phyloP scores from a whole-genome alignment of 1,139 yeast species.

The Scheffersomyces stambukii region DNA sequence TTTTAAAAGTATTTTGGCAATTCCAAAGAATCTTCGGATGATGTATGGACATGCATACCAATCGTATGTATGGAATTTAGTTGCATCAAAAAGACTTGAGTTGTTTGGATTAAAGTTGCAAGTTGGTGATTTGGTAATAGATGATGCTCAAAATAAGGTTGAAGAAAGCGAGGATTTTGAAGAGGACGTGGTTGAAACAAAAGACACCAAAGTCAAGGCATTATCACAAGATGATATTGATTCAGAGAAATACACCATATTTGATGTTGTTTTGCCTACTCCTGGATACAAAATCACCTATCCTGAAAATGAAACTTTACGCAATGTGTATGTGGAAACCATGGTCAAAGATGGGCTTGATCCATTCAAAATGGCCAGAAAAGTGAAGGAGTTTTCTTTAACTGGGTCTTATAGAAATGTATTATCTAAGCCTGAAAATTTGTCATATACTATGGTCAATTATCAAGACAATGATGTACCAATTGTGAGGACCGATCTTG shows the following conservation, averaged over 20 bases:
- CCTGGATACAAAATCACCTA: slow-evolving; percentile 90
- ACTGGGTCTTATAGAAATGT: slow-evolving; percentile 85
- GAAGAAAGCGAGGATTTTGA: slow-evolving; percentile 48
- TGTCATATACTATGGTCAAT: slow-evolving; percentile 61
- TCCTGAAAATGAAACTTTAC: slow-evolving; percentile 64
- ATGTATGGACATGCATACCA: slow-evolving; percentile 99
- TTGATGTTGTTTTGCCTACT: slow-evolving; percentile 85
- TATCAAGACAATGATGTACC: slow-evolving; percentile 66
- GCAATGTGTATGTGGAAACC: slow-evolving; percentile 59
- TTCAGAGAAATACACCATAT: slow-evolving; percentile 57
- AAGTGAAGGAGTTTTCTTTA: slow-evolving; percentile 81
- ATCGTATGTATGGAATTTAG: slow-evolving; percentile 90
- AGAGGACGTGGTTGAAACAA: slow-evolving; percentile 60
- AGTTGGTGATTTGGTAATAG: slow-evolving; percentile 77
- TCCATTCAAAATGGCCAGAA: slow-evolving; percentile 80
- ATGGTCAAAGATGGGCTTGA: slow-evolving; percentile 83
- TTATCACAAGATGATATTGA: slow-evolving; percentile 72
- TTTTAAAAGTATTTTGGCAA: slow-evolving; percentile 79
- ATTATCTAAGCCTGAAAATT: slow-evolving; percentile 60
- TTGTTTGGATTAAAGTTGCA: slow-evolving; percentile 66
- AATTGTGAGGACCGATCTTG: slow-evolving; percentile 78
- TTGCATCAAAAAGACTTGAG: slow-evolving; percentile 73
- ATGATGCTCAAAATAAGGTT: slow-evolving; percentile 17
- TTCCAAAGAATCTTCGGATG: slow-evolving; percentile 86
- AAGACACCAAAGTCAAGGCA: slow-evolving; percentile 59